Percentiles rank a stretch among this genome's conserved stretches.
These are phyloP conservation scores for Asterochloris sp. DNA, from an alignment of 139 green algal species.

Conservation along the genomic window DNA sequence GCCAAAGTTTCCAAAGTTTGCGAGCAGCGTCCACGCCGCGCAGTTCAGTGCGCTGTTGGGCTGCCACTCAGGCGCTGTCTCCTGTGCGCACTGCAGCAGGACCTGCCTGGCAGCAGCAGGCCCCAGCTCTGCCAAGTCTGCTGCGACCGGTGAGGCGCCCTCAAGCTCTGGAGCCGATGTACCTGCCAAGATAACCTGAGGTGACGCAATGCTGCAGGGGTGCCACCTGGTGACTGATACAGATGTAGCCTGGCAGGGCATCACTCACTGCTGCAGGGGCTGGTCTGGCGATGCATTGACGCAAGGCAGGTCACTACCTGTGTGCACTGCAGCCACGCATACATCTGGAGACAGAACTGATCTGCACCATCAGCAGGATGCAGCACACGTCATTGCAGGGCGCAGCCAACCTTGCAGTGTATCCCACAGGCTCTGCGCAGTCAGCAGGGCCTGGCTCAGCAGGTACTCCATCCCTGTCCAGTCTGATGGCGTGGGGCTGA, in stretches of 20 bases:
- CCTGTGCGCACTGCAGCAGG: neutral
- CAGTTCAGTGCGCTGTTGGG: constrained; percentile 5
- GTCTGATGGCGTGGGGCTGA: neutral
- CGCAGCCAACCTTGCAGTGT: neutral
- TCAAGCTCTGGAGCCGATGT: neutral
- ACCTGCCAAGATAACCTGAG: neutral
- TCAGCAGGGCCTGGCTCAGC: constrained; percentile 11
- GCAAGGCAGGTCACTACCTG: neutral
- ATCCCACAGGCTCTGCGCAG: neutral
- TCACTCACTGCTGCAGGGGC: neutral
- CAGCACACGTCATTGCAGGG: too few species aligned
- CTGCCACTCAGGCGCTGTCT: constrained; percentile 3
- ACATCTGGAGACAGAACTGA: neutral
- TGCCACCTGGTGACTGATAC: too few species aligned
- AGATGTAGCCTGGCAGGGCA: neutral
- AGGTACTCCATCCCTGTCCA: neutral
- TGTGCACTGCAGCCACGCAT: neutral
- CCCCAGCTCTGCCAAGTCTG: neutral
- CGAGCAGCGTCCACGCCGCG: constrained; percentile 3
- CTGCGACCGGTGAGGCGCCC: neutral
- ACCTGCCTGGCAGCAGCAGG: neutral
- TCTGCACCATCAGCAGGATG: too few species aligned
- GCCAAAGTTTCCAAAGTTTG: neutral
- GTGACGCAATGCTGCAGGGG: neutral
- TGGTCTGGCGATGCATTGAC: neutral